Conservation (phyloP, 2,329 filamentous ascomycete genomes). For the Aspergillus tamarii region DNA sequence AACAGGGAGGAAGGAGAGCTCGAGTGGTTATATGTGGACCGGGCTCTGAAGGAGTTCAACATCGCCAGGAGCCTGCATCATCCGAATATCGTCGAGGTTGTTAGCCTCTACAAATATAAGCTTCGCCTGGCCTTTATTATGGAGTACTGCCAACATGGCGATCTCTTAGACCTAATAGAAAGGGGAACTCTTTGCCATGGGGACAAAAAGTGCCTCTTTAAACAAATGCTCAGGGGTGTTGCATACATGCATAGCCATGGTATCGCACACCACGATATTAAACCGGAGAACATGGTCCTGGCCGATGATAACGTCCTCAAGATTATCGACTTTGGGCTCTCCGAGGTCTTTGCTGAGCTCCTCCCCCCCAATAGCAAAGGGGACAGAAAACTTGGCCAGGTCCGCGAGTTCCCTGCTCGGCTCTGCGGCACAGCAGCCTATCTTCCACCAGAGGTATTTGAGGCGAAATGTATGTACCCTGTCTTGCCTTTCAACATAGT, state of each 20-base stretch:
- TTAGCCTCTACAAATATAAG: slow-evolving; percentile 74
- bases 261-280: slow-evolving; percentile 89
- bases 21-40: slow-evolving; percentile 76
- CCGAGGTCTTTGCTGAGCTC: slow-evolving; percentile 76
- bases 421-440: slow-evolving; percentile 62
- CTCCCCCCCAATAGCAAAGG: not conserved
- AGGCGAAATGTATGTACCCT: slow-evolving; percentile 47
- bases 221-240: slow-evolving; percentile 82
- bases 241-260: slow-evolving; percentile 80
- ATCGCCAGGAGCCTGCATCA: slow-evolving; percentile 84
- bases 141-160: slow-evolving; percentile 85
- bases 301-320: slow-evolving; percentile 80
- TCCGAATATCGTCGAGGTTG: slow-evolving; percentile 82
- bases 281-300: slow-evolving; percentile 83
- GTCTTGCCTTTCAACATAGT: not conserved
- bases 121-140: slow-evolving; percentile 88
- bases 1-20: slow-evolving; percentile 70
- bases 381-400: not conserved
- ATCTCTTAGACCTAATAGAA: slow-evolving; percentile 75
- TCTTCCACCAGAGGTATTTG: slow-evolving; percentile 76
- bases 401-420: not conserved
- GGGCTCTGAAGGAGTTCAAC: slow-evolving; percentile 88
- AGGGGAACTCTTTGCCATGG: slow-evolving; percentile 68
- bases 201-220: slow-evolving; percentile 83
- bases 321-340: slow-evolving; percentile 89